A percentile compares a stretch with the other conserved stretches of the same genome.
phyloP scores from a whole-genome alignment of 176 grass and related monocot genomes.

The Ensete ventricosum region DNA sequence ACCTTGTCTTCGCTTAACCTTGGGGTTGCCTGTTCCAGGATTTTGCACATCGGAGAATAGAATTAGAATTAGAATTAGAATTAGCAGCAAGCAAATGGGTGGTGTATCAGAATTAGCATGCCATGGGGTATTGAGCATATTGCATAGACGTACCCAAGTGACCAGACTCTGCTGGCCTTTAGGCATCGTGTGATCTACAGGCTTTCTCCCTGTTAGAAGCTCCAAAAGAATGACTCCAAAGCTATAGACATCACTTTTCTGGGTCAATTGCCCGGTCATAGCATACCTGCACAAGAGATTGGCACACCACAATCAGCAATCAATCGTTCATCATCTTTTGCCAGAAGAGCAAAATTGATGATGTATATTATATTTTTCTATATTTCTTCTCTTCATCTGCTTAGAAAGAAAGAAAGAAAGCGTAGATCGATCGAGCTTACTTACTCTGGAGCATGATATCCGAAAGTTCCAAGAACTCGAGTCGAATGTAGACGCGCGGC shows the following conservation, averaged over 20 bases:
- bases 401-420: too few species aligned
- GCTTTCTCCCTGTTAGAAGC: conserved; percentile 49
- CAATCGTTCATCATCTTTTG: background rate
- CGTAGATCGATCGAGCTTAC: too few species aligned
- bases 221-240: conserved; percentile 47
- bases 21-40: conserved; percentile 26
- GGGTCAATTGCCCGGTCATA: conserved; percentile 47
- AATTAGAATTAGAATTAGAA: background rate
- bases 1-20: conserved; percentile 54
- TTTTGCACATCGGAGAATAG: background rate
- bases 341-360: background rate
- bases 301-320: background rate
- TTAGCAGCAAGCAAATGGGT: background rate
- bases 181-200: conserved; percentile 56
- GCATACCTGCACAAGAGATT: conserved; percentile 27
- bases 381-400: background rate
- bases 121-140: background rate
- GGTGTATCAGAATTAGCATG: too few species aligned
- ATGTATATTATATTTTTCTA: background rate
- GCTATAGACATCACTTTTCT: conserved; percentile 49
- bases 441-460: conserved; percentile 55
- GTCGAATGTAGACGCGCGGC: conserved; percentile 42
- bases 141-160: conserved; percentile 30
- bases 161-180: conserved; percentile 48
- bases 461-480: conserved; percentile 46